Conservation (phyloP, 495 filamentous ascomycete species). For the Thozetella sp. region DNA sequence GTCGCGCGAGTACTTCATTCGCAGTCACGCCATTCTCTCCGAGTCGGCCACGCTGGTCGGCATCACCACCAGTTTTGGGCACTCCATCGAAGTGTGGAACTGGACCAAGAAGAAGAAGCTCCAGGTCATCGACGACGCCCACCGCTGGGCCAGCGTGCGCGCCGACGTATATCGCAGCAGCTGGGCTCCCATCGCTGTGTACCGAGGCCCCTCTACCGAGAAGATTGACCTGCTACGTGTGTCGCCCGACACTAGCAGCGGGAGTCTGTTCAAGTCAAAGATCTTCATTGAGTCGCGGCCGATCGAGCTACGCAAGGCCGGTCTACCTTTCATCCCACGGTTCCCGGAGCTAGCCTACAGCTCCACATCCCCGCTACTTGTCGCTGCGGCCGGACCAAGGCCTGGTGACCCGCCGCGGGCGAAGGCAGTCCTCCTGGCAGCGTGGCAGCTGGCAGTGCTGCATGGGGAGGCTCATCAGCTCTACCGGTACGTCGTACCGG, state of each 20-base stretch:
- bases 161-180: slow-evolving; percentile 29
- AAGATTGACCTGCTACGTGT: slow-evolving; percentile 59
- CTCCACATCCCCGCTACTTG: slow-evolving; percentile 28
- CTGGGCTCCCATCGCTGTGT: slow-evolving; percentile 27
- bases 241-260: slow-evolving; percentile 59
- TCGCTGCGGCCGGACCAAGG: slow-evolving; percentile 32
- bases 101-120: slow-evolving; percentile 34
- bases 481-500: slow-evolving; percentile 20
- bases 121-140: slow-evolving; percentile 29
- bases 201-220: slow-evolving; percentile 21
- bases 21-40: slow-evolving; percentile 35
- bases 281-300: slow-evolving; percentile 67
- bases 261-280: slow-evolving; percentile 38
- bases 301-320: slow-evolving; percentile 54
- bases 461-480: slow-evolving; percentile 16
- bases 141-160: slow-evolving; percentile 33
- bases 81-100: slow-evolving; percentile 35
- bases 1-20: slow-evolving; percentile 37
- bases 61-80: slow-evolving; percentile 33
- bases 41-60: slow-evolving; percentile 29
- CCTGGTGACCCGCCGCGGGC: slow-evolving; percentile 8
- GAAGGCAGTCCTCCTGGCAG: not conserved
- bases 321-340: slow-evolving; percentile 30
- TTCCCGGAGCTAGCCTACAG: slow-evolving; percentile 37
- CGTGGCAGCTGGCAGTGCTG: not conserved